Evolutionary conservation across 2,329 filamentous ascomycete species (phyloP).

Genomic region (Colletotrichum sp.): DNA sequence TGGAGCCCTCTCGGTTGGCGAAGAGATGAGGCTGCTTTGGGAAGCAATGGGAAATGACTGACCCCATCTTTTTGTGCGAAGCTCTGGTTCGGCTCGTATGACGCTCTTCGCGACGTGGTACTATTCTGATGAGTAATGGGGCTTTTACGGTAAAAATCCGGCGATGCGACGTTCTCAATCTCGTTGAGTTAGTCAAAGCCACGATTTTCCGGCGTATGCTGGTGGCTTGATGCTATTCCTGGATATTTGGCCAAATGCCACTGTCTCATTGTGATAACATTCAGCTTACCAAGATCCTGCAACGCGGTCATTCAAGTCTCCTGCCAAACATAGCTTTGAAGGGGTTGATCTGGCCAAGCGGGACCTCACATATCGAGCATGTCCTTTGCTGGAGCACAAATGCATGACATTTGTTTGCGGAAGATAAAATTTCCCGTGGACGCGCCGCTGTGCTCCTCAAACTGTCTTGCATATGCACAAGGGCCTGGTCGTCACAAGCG

Average conservation of each 20-base stretch:
- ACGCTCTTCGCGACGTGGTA: not conserved
- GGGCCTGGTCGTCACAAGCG: conserved; percentile 1
- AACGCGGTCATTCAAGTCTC: not conserved
- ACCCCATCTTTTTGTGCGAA: conserved; percentile 4
- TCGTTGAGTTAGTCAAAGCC: not conserved
- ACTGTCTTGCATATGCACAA: not conserved
- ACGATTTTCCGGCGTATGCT: not conserved
- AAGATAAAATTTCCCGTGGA: not conserved
- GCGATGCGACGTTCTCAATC: not conserved
- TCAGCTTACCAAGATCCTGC: not conserved
- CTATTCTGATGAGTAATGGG: conserved; percentile 2
- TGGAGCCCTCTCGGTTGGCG: not conserved
- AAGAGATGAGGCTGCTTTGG: conserved; percentile 8
- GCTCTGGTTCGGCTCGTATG: not conserved
- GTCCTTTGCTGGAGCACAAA: not conserved
- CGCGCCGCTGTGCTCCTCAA: not conserved
- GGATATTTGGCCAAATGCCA: not conserved
- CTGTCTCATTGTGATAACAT: not conserved
- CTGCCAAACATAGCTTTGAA: not conserved
- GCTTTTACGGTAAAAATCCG: not conserved
- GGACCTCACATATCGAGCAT: not conserved
- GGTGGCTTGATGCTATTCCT: not conserved
- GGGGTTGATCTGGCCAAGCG: not conserved
- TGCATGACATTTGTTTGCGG: not conserved
- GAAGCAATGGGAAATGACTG: conserved; percentile 10